Evolutionary conservation across 2,329 filamentous ascomycete genomes (phyloP).

Genomic region (Trichoderma sp.): DNA sequence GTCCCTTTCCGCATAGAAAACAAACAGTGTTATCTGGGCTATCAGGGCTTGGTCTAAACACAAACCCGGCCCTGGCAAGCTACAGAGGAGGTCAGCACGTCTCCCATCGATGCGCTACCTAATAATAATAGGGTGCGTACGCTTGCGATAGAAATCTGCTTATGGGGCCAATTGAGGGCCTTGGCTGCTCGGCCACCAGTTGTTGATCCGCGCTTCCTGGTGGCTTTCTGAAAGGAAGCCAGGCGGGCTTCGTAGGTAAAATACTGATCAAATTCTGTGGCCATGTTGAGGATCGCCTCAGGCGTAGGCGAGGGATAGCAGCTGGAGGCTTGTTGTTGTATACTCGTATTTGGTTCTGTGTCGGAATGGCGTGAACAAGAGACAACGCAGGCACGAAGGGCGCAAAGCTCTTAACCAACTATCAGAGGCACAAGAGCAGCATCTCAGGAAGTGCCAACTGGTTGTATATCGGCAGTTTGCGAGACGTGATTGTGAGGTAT

Average conservation of each 20-base stretch:
- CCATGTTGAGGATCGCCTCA: slow-evolving; percentile 17
- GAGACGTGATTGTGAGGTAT: not conserved
- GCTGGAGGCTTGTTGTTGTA: not conserved
- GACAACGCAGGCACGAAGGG: slow-evolving; percentile 9
- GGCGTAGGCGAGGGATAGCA: not conserved
- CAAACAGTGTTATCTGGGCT: slow-evolving; percentile 87
- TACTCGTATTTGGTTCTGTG: not conserved
- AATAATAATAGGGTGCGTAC: slow-evolving; percentile 25
- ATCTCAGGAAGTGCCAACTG: slow-evolving; percentile 14
- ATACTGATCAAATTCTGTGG: slow-evolving; percentile 38
- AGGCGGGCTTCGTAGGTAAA: slow-evolving; percentile 73
- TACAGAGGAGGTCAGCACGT: slow-evolving; percentile 39
- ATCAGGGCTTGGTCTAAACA: slow-evolving; percentile 71
- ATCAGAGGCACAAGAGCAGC: slow-evolving; percentile 1
- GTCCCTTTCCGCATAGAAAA: slow-evolving; percentile 77
- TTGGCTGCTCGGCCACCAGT: slow-evolving; percentile 52
- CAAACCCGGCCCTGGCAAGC: slow-evolving; percentile 90
- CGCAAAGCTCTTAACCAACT: slow-evolving; percentile 1
- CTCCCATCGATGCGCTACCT: not conserved
- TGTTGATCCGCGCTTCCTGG: slow-evolving; percentile 69
- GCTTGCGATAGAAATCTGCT: slow-evolving; percentile 33
- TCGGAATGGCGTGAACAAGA: not conserved
- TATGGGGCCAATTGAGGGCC: slow-evolving; percentile 73
- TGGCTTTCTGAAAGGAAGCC: slow-evolving; percentile 69
- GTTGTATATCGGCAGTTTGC: not conserved